Conservation (phyloP, 768 basidiomycete species). For the Boletus rex-veris region DNA sequence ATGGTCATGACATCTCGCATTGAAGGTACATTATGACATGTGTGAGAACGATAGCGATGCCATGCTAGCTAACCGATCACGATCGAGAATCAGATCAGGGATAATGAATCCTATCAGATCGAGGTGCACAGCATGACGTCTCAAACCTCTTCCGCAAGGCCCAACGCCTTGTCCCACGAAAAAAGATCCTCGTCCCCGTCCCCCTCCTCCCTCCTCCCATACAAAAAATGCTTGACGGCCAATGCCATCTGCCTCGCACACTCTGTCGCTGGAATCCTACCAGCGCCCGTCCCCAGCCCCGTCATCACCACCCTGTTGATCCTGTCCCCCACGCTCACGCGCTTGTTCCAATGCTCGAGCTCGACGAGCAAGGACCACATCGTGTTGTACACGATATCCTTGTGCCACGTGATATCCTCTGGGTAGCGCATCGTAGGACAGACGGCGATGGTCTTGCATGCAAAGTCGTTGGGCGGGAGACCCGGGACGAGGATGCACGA, state of each 20-base stretch:
- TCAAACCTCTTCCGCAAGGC: constrained; percentile 1
- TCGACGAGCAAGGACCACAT: constrained; percentile 31
- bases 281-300: neutral
- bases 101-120: too few species aligned
- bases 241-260: constrained; percentile 7
- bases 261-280: neutral
- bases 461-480: constrained; percentile 2
- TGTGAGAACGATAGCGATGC: too few species aligned
- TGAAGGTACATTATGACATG: too few species aligned
- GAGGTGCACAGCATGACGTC: too few species aligned
- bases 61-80: too few species aligned
- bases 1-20: too few species aligned
- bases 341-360: constrained; percentile 25
- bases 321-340: neutral
- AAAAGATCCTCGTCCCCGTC: too few species aligned
- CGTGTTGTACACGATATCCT: constrained; percentile 33
- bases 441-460: constrained; percentile 23
- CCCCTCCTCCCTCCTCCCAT: neutral
- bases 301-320: constrained; percentile 5
- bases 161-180: constrained; percentile 1
- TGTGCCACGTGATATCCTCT: constrained; percentile 27
- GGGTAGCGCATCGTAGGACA: constrained; percentile 35
- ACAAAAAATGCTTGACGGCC: constrained; percentile 6
- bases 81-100: too few species aligned
- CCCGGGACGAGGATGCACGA: constrained; percentile 1